Percentiles rank a stretch among this genome's conserved stretches.
These are phyloP conservation scores for Trichosanthes cucumerina DNA, from an alignment of 306 rosid species.

Conservation along the genomic window DNA sequence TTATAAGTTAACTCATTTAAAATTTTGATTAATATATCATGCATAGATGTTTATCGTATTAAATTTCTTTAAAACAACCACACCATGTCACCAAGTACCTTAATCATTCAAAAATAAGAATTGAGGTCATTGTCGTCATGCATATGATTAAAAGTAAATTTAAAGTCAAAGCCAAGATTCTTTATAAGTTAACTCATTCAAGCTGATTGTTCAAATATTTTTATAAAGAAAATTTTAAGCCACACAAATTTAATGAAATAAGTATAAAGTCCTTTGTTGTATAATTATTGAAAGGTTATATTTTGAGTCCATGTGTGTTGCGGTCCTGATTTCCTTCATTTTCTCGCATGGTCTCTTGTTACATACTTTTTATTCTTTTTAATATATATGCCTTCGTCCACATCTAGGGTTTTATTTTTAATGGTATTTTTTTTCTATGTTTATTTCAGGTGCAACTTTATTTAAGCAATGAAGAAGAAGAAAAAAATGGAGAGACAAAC, in stretches of 20 bases:
- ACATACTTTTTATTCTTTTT: background rate
- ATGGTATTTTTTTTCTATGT: background rate
- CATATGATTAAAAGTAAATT: too few relatives aligned
- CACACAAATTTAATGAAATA: background rate
- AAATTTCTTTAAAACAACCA: too few relatives aligned
- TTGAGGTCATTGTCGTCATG: too few relatives aligned
- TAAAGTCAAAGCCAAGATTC: background rate
- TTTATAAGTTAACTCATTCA: too few relatives aligned
- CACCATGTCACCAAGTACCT: too few relatives aligned
- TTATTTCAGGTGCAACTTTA: background rate
- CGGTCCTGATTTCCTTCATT: background rate
- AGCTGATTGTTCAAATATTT: too few relatives aligned
- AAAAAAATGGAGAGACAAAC: background rate
- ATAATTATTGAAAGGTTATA: background rate
- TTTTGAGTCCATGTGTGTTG: background rate
- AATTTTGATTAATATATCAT: too few relatives aligned
- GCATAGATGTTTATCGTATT: too few relatives aligned
- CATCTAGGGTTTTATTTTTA: background rate
- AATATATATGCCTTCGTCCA: background rate
- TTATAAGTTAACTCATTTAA: background rate
- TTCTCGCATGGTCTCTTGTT: background rate
- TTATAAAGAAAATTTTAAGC: background rate
- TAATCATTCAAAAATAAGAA: too few relatives aligned
- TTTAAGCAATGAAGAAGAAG: background rate
- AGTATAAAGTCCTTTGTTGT: background rate